Base-by-base conservation (phyloP, 768 basidiomycete species). In the Phanerodontia chrysosporium region DNA sequence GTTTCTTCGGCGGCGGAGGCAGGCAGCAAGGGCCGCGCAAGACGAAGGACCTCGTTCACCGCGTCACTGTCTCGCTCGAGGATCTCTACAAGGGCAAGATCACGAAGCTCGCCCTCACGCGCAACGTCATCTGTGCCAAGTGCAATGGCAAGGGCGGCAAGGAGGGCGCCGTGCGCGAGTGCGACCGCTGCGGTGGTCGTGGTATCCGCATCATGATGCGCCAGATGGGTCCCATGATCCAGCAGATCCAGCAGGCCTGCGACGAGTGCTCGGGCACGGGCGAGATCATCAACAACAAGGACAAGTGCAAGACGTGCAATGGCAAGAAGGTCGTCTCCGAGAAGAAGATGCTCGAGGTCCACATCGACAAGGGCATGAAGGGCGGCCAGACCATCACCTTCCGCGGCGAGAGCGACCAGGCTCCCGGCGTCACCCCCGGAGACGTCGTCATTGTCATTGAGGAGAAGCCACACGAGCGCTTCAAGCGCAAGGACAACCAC, bases 151-250 rank as follows among this genome's bases (percentile, higher is more conserved):
- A 90, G 72, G 97, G 97, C 51, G 97, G 97, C 58, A 98, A 98
- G 75, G 95, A 97, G 18, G 97, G 96, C 58, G 91, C 97, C 53
- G 93, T 97, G 62, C 84, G 86, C 70, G 68, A 80, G 28, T 99
- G 97, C 75, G 63, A 72, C 45, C 68, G 78, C 14, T 99, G 97
- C 78, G 81, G 76, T 67, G 97, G 97, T 58, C 92, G 93, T 64
- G 97, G 97, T 67, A 76, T 95, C 78, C 91, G 87, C 72, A 74
- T 98, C 69, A 92, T 89, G 53, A 77, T 98, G 62, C 90, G 97
- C 61, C 97, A 98, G 73, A 91, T 99, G 85, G 97, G 97, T 25
- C 97, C 97, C 3, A 99, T 99, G 97, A 92, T 99, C 66, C 97
- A 99, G 75, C 96, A 99, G 76, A 92, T 98, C 65, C 97, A 98